These are phyloP conservation scores for Xylariaceae sp. DNA, from an alignment of 2,329 filamentous ascomycete genomes.

Conservation along the genomic window DNA sequence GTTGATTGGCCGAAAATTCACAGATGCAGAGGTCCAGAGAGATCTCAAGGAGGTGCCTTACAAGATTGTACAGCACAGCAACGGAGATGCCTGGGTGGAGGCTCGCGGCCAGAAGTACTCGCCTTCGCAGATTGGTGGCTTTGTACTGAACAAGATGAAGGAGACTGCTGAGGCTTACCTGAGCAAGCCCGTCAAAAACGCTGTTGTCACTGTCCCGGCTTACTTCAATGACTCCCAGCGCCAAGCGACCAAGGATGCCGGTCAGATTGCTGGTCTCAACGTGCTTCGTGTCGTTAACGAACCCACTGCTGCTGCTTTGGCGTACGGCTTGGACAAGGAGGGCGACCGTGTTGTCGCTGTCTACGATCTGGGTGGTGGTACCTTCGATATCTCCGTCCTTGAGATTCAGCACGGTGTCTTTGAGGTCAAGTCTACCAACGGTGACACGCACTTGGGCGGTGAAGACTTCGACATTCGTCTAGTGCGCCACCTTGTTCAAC, in stretches of 20 bases:
- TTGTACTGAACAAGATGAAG: constrained; percentile 98
- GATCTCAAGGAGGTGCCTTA: constrained; percentile 97
- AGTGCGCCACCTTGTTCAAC: constrained; percentile 85
- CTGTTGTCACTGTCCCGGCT: constrained; percentile 91
- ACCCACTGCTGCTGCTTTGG: constrained; percentile 90
- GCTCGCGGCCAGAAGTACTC: constrained; percentile 94
- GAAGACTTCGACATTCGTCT: constrained; percentile 96
- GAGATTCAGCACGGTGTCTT: constrained; percentile 98
- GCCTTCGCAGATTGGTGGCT: constrained; percentile 95
- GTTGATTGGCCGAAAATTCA: constrained; percentile 97
- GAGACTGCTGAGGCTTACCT: constrained; percentile 94
- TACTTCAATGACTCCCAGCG: constrained; percentile 99
- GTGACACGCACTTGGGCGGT: constrained; percentile 96
- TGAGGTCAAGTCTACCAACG: constrained; percentile 98
- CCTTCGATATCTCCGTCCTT: constrained; percentile 96
- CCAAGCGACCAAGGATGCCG: constrained; percentile 96
- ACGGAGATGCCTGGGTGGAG: constrained; percentile 94
- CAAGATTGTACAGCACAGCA: constrained; percentile 96
- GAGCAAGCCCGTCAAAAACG: constrained; percentile 86
- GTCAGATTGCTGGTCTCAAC: constrained; percentile 92
- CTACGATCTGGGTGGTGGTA: constrained; percentile 97
- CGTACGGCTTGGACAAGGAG: constrained; percentile 95
- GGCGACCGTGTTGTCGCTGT: constrained; percentile 84
- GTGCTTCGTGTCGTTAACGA: constrained; percentile 98
- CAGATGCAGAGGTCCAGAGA: constrained; percentile 86